A percentile compares a stretch with the other conserved stretches of the same genome.
Evolutionary conservation across 2,329 filamentous ascomycete genomes (phyloP).

Genomic region (Fusarium sp.): DNA sequence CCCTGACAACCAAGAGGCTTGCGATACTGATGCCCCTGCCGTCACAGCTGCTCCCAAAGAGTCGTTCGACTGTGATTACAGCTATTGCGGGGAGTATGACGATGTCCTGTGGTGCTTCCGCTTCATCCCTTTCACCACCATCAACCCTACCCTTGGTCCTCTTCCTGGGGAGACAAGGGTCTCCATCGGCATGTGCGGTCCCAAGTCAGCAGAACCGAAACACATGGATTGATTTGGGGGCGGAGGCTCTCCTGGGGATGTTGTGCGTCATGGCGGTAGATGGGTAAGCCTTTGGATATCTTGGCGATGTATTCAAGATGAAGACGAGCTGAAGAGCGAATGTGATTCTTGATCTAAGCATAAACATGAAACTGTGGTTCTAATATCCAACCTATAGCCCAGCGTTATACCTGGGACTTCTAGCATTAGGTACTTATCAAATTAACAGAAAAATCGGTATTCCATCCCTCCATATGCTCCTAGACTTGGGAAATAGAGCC

Average conservation of each 20-base stretch:
- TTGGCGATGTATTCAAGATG: neutral
- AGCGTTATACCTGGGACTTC: conserved; percentile 2
- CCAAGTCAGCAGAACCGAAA: conserved; percentile 6
- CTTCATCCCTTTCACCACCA: conserved; percentile 54
- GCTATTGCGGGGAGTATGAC: conserved; percentile 52
- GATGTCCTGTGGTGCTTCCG: conserved; percentile 54
- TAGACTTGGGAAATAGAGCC: conserved; percentile 15
- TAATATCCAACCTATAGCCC: conserved; percentile 8
- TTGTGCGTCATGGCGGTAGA: neutral
- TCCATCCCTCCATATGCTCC: conserved; percentile 15
- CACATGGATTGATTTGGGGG: neutral
- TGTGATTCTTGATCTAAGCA: conserved; percentile 22
- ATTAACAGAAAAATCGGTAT: neutral
- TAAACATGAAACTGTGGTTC: conserved; percentile 8
- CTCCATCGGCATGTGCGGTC: conserved; percentile 48
- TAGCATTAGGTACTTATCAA: conserved; percentile 9
- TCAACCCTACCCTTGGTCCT: conserved; percentile 49
- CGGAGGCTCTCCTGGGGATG: neutral
- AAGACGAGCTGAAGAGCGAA: conserved; percentile 12
- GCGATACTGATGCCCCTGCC: neutral
- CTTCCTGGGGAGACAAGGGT: conserved; percentile 54
- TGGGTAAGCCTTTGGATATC: neutral
- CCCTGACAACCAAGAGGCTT: conserved; percentile 3
- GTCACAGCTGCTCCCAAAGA: conserved; percentile 22
- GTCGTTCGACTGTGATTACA: conserved; percentile 49